phyloP scores from a whole-genome alignment of 768 basidiomycete genomes.

The Tremella yokohamensis region DNA sequence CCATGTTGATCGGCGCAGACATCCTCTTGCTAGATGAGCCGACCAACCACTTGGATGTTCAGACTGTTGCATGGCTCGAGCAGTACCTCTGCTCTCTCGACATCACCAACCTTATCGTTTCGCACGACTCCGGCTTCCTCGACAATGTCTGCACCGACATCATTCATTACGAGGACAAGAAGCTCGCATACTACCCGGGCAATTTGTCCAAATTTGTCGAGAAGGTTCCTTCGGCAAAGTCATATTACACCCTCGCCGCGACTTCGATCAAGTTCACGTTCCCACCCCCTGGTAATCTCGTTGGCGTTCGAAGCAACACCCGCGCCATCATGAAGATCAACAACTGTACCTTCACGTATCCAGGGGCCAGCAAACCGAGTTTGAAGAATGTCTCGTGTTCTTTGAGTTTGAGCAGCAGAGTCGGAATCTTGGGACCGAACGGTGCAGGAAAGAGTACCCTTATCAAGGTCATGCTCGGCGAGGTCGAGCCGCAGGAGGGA shows the following conservation, averaged over 20 bases:
- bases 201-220: slow-evolving; percentile 87
- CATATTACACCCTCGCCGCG: slow-evolving; percentile 93
- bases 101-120: slow-evolving; percentile 87
- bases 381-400: slow-evolving; percentile 85
- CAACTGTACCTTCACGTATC: slow-evolving; percentile 91
- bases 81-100: slow-evolving; percentile 77
- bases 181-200: slow-evolving; percentile 91
- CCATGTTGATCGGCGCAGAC: slow-evolving; percentile 87
- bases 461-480: slow-evolving; percentile 90
- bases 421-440: slow-evolving; percentile 87
- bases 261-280: slow-evolving; percentile 92
- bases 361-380: slow-evolving; percentile 73
- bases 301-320: slow-evolving; percentile 95
- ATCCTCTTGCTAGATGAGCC: slow-evolving; percentile 53
- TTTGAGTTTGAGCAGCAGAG: slow-evolving; percentile 87
- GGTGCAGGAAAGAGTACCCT: slow-evolving; percentile 95
- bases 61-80: slow-evolving; percentile 88
- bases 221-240: slow-evolving; percentile 85
- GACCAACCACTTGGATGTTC: slow-evolving; percentile 54
- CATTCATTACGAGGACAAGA: slow-evolving; percentile 94
- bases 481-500: slow-evolving; percentile 85
- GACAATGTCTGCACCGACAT: slow-evolving; percentile 95
- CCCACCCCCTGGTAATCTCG: slow-evolving; percentile 89
- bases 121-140: slow-evolving; percentile 95
- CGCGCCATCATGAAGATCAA: slow-evolving; percentile 90